A percentile compares a stretch with the other conserved stretches of the same genome.
Evolutionary conservation across 805 yeast genomes (phyloP).

Genomic region (Kodamaea restingae): DNA sequence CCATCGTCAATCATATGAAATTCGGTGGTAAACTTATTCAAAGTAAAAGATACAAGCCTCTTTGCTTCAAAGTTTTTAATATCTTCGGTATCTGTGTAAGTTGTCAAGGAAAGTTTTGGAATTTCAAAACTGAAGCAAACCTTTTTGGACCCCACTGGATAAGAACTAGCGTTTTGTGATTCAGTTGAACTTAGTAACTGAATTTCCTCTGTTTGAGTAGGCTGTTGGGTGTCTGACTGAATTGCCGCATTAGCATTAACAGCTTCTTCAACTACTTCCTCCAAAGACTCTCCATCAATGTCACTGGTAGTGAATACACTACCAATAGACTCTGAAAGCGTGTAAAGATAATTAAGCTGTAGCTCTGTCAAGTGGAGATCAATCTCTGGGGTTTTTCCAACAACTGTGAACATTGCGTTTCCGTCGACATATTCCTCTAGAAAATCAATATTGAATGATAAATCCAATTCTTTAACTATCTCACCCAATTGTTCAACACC

Average conservation of each 20-base stretch:
- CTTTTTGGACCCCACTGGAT: conserved; percentile 29
- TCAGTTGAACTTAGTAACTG: conserved; percentile 1
- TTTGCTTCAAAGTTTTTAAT: conserved; percentile 32
- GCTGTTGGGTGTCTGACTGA: conserved; percentile 17
- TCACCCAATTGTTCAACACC: conserved; percentile 50
- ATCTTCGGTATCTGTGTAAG: conserved; percentile 50
- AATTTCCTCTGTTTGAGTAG: not conserved
- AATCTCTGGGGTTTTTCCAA: conserved; percentile 60
- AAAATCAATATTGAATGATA: conserved; percentile 57
- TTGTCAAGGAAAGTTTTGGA: conserved; percentile 60
- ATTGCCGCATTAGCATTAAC: conserved; percentile 54
- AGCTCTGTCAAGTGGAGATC: conserved; percentile 66
- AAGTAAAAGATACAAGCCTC: conserved; percentile 36
- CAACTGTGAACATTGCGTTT: conserved; percentile 47
- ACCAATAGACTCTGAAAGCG: conserved; percentile 53
- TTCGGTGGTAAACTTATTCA: conserved; percentile 53
- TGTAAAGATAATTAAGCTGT: conserved; percentile 57
- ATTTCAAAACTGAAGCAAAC: conserved; percentile 51
- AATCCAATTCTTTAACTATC: conserved; percentile 62
- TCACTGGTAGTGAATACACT: conserved; percentile 47
- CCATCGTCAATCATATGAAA: conserved; percentile 52
- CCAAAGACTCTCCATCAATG: conserved; percentile 34
- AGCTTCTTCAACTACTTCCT: conserved; percentile 61
- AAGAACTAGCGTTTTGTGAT: not conserved
- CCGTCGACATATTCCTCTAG: conserved; percentile 35